These are phyloP conservation scores for Melampsora larici-populina DNA, from an alignment of 1,284 basidiomycete genomes.

Conservation along the genomic window DNA sequence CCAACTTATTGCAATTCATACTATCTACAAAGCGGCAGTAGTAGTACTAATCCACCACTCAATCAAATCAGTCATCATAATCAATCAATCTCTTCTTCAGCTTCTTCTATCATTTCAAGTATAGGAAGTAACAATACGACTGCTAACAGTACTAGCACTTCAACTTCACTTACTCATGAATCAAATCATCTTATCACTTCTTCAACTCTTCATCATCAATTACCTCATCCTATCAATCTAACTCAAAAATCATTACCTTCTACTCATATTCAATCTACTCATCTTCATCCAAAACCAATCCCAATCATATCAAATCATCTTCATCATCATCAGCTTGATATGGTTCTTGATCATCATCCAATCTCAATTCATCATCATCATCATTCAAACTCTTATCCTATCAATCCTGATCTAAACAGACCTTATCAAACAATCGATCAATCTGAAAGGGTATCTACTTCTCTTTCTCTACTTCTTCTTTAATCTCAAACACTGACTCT, in stretches of 20 bases:
- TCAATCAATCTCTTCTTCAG: neutral
- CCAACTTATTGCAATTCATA: no score
- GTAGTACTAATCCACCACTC: neutral
- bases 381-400: no score
- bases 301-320: neutral
- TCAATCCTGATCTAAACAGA: no score
- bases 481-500: no score
- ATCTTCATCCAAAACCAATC: neutral
- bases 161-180: neutral
- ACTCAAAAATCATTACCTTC: neutral
- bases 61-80: slow-evolving; percentile 1
- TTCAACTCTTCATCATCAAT: neutral
- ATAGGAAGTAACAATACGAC: no score
- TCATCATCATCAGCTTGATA: neutral
- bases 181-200: neutral
- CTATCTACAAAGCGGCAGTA: no score
- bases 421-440: no score
- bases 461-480: no score
- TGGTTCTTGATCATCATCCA: neutral
- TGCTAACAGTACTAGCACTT: neutral
- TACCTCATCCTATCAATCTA: neutral
- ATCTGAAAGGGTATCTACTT: no score
- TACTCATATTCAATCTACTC: neutral
- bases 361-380: no score
- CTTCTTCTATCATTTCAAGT: no score